Conservation (phyloP, 2,329 filamentous ascomycete species). For the Thyridium curvatum region DNA sequence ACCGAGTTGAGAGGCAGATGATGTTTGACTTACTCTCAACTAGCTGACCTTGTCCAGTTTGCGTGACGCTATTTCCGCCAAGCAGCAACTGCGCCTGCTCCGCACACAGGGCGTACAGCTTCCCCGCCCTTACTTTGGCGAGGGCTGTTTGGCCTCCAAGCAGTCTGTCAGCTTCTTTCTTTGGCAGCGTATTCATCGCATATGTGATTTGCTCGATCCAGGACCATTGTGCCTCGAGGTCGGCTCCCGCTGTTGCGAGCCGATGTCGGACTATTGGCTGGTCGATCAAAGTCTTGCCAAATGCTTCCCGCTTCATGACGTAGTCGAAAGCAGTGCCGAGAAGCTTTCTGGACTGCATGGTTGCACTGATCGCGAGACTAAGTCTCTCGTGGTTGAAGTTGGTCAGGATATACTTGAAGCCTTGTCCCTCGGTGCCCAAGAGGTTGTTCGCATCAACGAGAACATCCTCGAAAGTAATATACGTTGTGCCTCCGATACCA, state of each 20-base stretch:
- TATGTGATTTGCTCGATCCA: conserved; percentile 69
- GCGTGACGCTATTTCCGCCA: conserved; percentile 68
- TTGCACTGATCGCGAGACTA: conserved; percentile 57
- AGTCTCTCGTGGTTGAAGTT: conserved; percentile 78
- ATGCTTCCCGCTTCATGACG: conserved; percentile 29
- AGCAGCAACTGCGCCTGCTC: conserved; percentile 64
- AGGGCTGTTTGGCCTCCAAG: conserved; percentile 67
- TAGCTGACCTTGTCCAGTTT: conserved; percentile 63
- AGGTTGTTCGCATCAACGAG: conserved; percentile 64
- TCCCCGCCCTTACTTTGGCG: conserved; percentile 65
- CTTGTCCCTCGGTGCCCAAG: conserved; percentile 61
- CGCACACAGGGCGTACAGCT: conserved; percentile 66
- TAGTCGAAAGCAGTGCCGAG: conserved; percentile 28
- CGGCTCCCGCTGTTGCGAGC: conserved; percentile 62
- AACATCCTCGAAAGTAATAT: conserved; percentile 71
- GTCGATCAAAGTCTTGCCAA: conserved; percentile 53
- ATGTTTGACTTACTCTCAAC: conserved; percentile 62
- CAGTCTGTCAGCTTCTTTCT: conserved; percentile 53
- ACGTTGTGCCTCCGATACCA: conserved; percentile 62
- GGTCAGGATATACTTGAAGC: conserved; percentile 70
- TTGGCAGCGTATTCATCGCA: conserved; percentile 57
- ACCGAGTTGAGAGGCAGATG: too few relatives aligned
- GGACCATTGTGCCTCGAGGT: conserved; percentile 63
- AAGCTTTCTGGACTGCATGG: conserved; percentile 45
- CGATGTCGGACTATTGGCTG: conserved; percentile 69